These are phyloP conservation scores for Xylariaceae sp. DNA, from an alignment of 2,329 filamentous ascomycete species.

Conservation along the genomic window DNA sequence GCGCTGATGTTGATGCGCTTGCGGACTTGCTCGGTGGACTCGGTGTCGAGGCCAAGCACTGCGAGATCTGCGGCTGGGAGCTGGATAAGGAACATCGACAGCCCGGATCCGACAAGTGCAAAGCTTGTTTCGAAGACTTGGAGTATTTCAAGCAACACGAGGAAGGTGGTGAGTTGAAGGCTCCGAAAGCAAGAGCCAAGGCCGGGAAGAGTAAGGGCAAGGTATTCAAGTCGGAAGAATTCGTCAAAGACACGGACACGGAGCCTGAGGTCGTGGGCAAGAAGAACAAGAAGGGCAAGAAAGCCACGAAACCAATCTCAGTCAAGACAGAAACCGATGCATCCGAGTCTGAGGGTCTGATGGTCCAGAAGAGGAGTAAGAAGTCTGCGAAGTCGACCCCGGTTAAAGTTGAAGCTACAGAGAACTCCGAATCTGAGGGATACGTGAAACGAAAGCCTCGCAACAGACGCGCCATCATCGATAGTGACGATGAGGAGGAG, in stretches of 20 bases:
- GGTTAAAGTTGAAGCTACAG: constrained; percentile 21
- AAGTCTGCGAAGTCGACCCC: constrained; percentile 25
- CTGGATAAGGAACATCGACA: constrained; percentile 48
- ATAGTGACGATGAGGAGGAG: constrained; percentile 53
- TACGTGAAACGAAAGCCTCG: constrained; percentile 28
- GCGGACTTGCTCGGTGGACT: constrained; percentile 83
- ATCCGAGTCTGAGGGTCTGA: no score
- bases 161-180: constrained; percentile 36
- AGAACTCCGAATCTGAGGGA: constrained; percentile 32
- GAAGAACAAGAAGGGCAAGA: constrained; percentile 31
- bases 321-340: no score
- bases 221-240: no score
- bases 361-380: constrained; percentile 25
- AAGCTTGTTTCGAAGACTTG: constrained; percentile 70
- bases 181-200: constrained; percentile 36
- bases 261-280: constrained; percentile 2
- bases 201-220: constrained; percentile 28
- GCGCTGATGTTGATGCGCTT: constrained; percentile 71
- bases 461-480: constrained; percentile 40
- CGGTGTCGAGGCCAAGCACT: constrained; percentile 70
- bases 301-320: constrained; percentile 15
- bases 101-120: constrained; percentile 51
- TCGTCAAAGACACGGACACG: no score
- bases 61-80: constrained; percentile 74
- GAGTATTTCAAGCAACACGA: constrained; percentile 52